phyloP scores from a whole-genome alignment of 1,284 basidiomycete genomes.

The Moesziomyces sp. region DNA sequence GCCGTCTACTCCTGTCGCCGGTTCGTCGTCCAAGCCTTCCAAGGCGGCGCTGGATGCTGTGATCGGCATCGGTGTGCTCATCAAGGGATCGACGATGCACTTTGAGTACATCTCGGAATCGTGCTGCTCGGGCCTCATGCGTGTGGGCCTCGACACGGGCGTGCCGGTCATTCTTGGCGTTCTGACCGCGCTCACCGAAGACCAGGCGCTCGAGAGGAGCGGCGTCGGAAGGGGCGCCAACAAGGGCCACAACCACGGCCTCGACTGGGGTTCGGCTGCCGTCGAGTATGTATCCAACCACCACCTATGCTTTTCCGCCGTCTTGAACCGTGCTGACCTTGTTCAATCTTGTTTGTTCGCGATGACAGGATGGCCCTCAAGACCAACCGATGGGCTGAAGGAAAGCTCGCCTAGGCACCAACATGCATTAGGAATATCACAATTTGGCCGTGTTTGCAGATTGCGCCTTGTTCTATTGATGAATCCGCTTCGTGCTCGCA shows the following conservation, averaged over 20 bases:
- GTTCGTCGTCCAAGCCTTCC: slow-evolving; percentile 18
- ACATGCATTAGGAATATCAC: background rate
- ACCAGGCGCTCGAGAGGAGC: slow-evolving; percentile 91
- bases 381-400: slow-evolving; percentile 55
- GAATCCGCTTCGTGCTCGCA: no score
- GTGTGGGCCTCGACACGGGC: slow-evolving; percentile 88
- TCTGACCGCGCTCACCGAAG: slow-evolving; percentile 89
- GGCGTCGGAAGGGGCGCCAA: slow-evolving; percentile 76
- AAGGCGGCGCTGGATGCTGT: slow-evolving; percentile 78
- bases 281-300: slow-evolving; percentile 74
- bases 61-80: slow-evolving; percentile 95
- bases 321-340: background rate
- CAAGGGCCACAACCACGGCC: slow-evolving; percentile 90
- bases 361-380: slow-evolving; percentile 59
- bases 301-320: no score
- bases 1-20: slow-evolving; percentile 17
- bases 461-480: no score
- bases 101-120: slow-evolving; percentile 87
- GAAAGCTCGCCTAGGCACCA: slow-evolving; percentile 37
- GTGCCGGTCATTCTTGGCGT: slow-evolving; percentile 98
- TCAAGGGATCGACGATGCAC: slow-evolving; percentile 76
- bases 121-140: slow-evolving; percentile 92
- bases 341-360: background rate
- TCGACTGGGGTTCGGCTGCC: slow-evolving; percentile 94
- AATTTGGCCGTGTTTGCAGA: no score